Evolutionary conservation across 2,329 filamentous ascomycete genomes (phyloP).

Genomic region (Pseudocercospora pini-densiflorae): DNA sequence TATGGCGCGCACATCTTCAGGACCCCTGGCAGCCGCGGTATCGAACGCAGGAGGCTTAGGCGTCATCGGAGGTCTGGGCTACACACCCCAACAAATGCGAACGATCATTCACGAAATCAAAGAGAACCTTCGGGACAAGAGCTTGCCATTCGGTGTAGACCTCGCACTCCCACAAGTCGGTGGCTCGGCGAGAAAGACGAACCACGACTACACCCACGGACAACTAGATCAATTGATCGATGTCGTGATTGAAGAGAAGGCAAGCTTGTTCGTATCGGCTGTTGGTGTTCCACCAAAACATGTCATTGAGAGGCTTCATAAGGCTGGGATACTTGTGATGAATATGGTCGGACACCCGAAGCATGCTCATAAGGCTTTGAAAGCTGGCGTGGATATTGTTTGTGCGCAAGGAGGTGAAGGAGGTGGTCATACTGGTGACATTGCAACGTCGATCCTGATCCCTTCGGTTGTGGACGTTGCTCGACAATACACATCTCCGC

Average conservation of each 20-base stretch:
- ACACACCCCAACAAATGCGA: constrained; percentile 74
- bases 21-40: constrained; percentile 79
- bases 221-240: constrained; percentile 86
- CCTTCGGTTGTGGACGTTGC: constrained; percentile 88
- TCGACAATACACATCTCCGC: constrained; percentile 68
- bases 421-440: constrained; percentile 88
- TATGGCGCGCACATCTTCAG: constrained; percentile 86
- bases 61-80: constrained; percentile 66
- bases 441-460: constrained; percentile 83
- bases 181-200: constrained; percentile 81
- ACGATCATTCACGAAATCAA: constrained; percentile 87
- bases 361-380: constrained; percentile 86
- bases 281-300: constrained; percentile 80
- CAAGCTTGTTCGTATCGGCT: constrained; percentile 82
- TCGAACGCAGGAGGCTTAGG: constrained; percentile 85
- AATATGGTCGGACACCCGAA: constrained; percentile 96
- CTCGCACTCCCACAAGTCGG: constrained; percentile 90
- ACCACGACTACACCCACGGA: constrained; percentile 93
- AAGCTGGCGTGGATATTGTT: constrained; percentile 85
- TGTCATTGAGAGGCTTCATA: constrained; percentile 77
- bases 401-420: constrained; percentile 94
- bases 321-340: constrained; percentile 83
- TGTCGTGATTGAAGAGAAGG: constrained; percentile 82
- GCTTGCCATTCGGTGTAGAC: constrained; percentile 87
- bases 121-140: constrained; percentile 66